These are phyloP conservation scores for Naganishia onofrii DNA, from an alignment of 768 basidiomycete genomes.

Conservation along the genomic window DNA sequence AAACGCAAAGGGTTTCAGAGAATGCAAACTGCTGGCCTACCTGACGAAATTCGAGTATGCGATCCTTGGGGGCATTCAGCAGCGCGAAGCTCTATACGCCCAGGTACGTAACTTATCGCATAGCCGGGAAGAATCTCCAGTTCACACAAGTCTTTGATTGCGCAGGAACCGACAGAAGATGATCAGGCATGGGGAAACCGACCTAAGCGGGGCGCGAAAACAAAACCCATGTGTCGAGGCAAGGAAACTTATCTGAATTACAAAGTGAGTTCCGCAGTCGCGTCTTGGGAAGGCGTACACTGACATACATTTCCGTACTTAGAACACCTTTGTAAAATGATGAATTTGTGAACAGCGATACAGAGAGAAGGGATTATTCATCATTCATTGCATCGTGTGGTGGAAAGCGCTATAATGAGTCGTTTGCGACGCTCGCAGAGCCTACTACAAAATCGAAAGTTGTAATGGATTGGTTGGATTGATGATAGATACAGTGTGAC, in stretches of 20 bases:
- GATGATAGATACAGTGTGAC: slow-evolving; percentile 16
- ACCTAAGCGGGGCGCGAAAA: slow-evolving; percentile 15
- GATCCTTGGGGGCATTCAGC: slow-evolving; percentile 43
- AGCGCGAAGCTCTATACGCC: slow-evolving; percentile 31
- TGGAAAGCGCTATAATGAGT: slow-evolving; percentile 4
- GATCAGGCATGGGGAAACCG: slow-evolving; percentile 19
- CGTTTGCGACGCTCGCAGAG: slow-evolving; percentile 10
- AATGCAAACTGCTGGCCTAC: slow-evolving; percentile 76
- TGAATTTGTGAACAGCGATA: not conserved
- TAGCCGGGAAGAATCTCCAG: too few species aligned
- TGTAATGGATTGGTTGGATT: slow-evolving; percentile 16
- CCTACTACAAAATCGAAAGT: slow-evolving; percentile 19
- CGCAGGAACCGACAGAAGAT: slow-evolving; percentile 19
- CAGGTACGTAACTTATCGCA: not conserved
- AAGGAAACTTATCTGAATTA: slow-evolving; percentile 27
- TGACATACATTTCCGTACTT: not conserved
- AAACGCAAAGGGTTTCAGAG: slow-evolving; percentile 85
- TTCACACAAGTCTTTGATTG: not conserved
- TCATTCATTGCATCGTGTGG: not conserved
- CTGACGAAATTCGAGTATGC: slow-evolving; percentile 50
- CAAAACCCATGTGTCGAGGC: slow-evolving; percentile 17
- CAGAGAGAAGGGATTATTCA: not conserved
- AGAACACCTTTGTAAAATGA: slow-evolving; percentile 17
- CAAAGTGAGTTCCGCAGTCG: slow-evolving; percentile 27
- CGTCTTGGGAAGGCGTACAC: not conserved